phyloP scores from a whole-genome alignment of 805 yeast species.

The Candida railenensis region DNA sequence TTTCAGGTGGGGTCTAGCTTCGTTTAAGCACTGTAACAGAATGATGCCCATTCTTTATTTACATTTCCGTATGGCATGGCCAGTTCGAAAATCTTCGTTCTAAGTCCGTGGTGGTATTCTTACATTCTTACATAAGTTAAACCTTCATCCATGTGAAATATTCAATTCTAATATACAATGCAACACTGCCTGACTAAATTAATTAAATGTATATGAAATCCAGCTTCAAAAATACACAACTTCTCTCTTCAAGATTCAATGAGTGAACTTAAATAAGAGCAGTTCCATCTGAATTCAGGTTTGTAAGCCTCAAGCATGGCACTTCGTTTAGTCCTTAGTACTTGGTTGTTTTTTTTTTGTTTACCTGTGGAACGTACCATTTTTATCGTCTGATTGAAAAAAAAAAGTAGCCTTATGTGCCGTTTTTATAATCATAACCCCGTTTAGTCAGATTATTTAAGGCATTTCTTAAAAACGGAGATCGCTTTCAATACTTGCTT shows the following conservation, averaged over 20 bases:
- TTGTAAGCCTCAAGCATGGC: too few relatives aligned
- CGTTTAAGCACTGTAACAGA: too few relatives aligned
- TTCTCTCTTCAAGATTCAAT: neutral
- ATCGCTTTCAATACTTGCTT: constrained; percentile 1
- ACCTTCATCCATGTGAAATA: too few relatives aligned
- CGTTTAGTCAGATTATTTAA: neutral
- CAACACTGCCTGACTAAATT: neutral
- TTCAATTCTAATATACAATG: neutral
- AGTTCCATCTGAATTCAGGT: neutral
- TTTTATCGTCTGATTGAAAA: too few relatives aligned
- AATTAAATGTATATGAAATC: neutral
- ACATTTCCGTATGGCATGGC: too few relatives aligned
- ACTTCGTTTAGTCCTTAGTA: neutral
- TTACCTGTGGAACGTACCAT: too few relatives aligned
- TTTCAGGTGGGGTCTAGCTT: too few relatives aligned
- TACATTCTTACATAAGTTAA: too few relatives aligned
- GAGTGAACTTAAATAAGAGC: neutral
- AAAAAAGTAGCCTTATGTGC: too few relatives aligned
- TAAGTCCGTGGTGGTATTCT: too few relatives aligned
- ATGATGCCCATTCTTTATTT: too few relatives aligned
- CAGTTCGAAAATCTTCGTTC: too few relatives aligned
- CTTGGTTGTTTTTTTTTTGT: neutral
- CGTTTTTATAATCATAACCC: neutral
- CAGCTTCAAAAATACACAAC: neutral
- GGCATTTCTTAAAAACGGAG: constrained; percentile 1